These are phyloP conservation scores for Penicillium oxalicum DNA, from an alignment of 2,329 filamentous ascomycete genomes.

Conservation along the genomic window DNA sequence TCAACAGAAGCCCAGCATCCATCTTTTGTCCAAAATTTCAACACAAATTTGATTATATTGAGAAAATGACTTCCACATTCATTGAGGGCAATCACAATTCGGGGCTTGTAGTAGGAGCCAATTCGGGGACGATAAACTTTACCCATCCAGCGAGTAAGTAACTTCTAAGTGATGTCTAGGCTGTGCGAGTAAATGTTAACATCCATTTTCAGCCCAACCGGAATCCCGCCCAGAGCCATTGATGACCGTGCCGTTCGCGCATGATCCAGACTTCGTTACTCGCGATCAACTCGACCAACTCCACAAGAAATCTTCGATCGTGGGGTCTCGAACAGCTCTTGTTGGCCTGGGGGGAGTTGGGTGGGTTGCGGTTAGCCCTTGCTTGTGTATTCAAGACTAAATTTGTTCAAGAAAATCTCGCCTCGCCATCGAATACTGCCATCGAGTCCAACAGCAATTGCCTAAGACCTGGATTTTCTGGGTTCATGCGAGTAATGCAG, in stretches of 20 bases:
- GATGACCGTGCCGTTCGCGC: slow-evolving; percentile 7
- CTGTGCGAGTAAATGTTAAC: too few species aligned
- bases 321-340: slow-evolving; percentile 11
- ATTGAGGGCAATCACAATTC: too few species aligned
- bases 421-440: slow-evolving; percentile 1
- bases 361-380: slow-evolving; percentile 1
- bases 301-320: slow-evolving; percentile 17
- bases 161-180: background rate
- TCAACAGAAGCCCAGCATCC: too few species aligned
- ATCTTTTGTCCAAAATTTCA: too few species aligned
- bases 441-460: background rate
- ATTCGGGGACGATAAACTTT: background rate
- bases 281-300: slow-evolving; percentile 21
- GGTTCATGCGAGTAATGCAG: slow-evolving; percentile 1
- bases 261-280: slow-evolving; percentile 18
- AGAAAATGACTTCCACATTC: too few species aligned
- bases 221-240: slow-evolving; percentile 14
- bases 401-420: slow-evolving; percentile 3
- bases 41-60: too few species aligned
- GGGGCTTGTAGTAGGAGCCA: too few species aligned
- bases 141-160: too few species aligned
- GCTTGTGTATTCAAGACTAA: too few species aligned
- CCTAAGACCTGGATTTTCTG: background rate
- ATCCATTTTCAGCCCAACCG: slow-evolving; percentile 6
- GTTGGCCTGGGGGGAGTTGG: slow-evolving; percentile 18